Conservation (phyloP, 768 basidiomycete species). For the Boletus bicolor region DNA sequence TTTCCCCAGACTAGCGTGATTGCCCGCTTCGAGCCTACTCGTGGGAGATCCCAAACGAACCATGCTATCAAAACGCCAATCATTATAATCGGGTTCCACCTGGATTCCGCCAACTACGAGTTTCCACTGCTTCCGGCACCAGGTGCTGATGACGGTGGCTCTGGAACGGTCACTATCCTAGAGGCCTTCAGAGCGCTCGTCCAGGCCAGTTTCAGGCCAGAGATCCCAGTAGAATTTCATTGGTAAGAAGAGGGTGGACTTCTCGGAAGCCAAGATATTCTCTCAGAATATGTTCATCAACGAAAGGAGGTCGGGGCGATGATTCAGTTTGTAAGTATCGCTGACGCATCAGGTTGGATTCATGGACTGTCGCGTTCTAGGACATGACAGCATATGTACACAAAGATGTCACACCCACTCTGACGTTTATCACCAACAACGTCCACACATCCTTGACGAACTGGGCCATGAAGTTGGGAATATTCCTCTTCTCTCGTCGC, state of each 20-base stretch:
- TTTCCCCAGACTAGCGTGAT: constrained; percentile 24
- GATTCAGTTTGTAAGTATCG: constrained; percentile 44
- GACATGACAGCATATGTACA: constrained; percentile 39
- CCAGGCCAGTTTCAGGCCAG: constrained; percentile 63
- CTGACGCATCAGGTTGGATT: constrained; percentile 27
- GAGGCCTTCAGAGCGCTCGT: constrained; percentile 74
- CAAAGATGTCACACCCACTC: constrained; percentile 2
- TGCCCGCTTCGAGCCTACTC: constrained; percentile 24
- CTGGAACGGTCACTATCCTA: constrained; percentile 75
- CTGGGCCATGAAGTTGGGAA: constrained; percentile 35
- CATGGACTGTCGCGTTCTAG: background rate
- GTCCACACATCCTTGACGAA: constrained; percentile 46
- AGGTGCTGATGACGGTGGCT: constrained; percentile 51
- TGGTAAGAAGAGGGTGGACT: constrained; percentile 65
- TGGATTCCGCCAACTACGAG: constrained; percentile 42
- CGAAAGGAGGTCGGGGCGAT: constrained; percentile 49
- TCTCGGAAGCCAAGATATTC: constrained; percentile 44
- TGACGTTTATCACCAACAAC: constrained; percentile 32
- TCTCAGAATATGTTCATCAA: constrained; percentile 44
- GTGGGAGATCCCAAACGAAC: background rate
- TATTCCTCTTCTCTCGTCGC: constrained; percentile 18
- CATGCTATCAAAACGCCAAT: constrained; percentile 18
- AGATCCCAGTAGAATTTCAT: constrained; percentile 70
- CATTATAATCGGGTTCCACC: constrained; percentile 41
- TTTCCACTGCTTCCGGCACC: constrained; percentile 43